These are phyloP conservation scores for Aspergillus quadrilineatus DNA, from an alignment of 2,329 filamentous ascomycete genomes.

Conservation along the genomic window DNA sequence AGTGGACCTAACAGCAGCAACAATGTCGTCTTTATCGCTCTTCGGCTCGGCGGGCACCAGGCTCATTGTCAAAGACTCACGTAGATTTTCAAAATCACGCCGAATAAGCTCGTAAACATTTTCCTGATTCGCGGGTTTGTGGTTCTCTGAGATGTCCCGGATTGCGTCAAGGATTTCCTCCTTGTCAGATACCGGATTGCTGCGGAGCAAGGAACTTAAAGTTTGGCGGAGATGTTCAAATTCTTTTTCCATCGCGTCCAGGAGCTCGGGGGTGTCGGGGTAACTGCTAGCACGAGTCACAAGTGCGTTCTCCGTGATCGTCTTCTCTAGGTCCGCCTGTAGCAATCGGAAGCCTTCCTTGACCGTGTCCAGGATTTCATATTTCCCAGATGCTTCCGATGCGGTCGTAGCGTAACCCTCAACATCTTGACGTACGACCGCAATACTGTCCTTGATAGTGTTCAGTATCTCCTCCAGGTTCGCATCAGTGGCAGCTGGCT, in stretches of 20 bases:
- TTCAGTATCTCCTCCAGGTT: conserved; percentile 88
- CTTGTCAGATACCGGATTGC: conserved; percentile 56
- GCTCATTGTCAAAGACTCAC: conserved; percentile 46
- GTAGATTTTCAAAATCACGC: conserved; percentile 61
- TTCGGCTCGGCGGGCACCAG: conserved; percentile 39
- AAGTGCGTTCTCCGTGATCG: conserved; percentile 46
- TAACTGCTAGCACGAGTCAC: conserved; percentile 31
- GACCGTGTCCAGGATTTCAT: conserved; percentile 73
- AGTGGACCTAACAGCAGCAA: conserved; percentile 5
- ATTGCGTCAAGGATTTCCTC: conserved; percentile 63
- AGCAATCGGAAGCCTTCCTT: conserved; percentile 62
- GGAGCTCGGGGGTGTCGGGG: conserved; percentile 65
- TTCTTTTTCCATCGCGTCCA: conserved; percentile 74
- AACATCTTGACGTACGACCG: conserved; percentile 75
- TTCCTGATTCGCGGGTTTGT: conserved; percentile 29
- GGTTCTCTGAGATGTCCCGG: conserved; percentile 46
- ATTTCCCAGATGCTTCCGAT: conserved; percentile 67
- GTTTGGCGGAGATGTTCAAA: conserved; percentile 79
- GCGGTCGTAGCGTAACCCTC: conserved; percentile 76
- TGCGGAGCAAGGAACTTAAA: conserved; percentile 67
- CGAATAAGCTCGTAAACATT: conserved; percentile 50
- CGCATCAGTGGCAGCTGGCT: conserved; percentile 72
- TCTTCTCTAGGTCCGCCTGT: conserved; percentile 57
- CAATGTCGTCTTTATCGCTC: conserved; percentile 40
- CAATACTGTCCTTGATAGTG: conserved; percentile 82